Base-by-base conservation (phyloP, 768 basidiomycete genomes). In the Tulasnella calospora region DNA sequence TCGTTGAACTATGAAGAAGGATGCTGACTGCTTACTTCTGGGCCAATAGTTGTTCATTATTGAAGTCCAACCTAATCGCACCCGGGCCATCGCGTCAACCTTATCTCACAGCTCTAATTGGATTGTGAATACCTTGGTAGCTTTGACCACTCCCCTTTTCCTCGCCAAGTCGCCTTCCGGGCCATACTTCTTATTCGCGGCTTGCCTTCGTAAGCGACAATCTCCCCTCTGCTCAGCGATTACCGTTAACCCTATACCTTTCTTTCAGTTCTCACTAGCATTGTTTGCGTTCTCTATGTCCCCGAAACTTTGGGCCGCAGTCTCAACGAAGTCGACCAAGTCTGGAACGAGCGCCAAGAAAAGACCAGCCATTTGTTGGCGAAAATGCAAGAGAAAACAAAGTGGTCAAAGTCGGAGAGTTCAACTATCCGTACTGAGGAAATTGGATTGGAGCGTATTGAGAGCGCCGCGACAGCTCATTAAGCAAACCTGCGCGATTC, bases 1-100 rank as follows among this genome's bases (percentile, higher is more conserved):
- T 7, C 2, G 15, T 78, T 27, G 44, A 73, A 36, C 46, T n/a
- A 10, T 30, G 17, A 23, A 10, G 33, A 33, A 19, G 13, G 36
- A 23, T 79, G 33, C 40, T 73, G n/a, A 71, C 46, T 15, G 6
- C 40, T 33, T 8, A 7, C 46, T 10, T 61, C 33, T 69, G n/a
- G 73, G 40, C 21, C 40, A 19, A 61, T 41, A 84, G 87, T 80
- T 85, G 85, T 81, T 82, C 82, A 30, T 86, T 84, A 61, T 78
- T 51, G 89, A 89, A 81, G 87, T 89, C 51, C 84, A 89, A 80
- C 89, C 88, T 7, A 85, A 84, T 21, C 84, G 85, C 27, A 86
- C 87, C 21, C 86, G 88, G 33, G 86, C 87, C 0, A 82, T 86
- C 0, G 86, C 86, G 2, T 80, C 87, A 79, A 83, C 86, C 80